Evolutionary conservation across 1,139 yeast species (phyloP).

Genomic region (Saccharomyces hybrid): DNA sequence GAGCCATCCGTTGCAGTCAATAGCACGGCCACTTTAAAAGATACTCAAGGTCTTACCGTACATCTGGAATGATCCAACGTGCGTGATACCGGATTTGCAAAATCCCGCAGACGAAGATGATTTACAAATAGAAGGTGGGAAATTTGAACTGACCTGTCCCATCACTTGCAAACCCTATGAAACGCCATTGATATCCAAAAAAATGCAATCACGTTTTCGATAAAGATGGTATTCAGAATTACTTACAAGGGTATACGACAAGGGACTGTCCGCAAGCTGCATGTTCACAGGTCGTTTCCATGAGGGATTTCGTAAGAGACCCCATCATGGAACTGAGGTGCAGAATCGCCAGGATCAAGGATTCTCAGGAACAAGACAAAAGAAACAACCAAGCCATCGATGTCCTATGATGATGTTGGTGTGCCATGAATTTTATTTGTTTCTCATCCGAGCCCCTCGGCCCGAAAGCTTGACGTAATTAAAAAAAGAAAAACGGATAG

Average conservation of each 20-base stretch:
- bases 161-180: slow-evolving; percentile 45
- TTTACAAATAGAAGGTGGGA: slow-evolving; percentile 59
- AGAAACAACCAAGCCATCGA: slow-evolving; percentile 3
- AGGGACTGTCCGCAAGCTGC: slow-evolving; percentile 31
- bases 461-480: not conserved
- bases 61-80: slow-evolving; percentile 25
- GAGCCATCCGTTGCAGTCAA: not conserved
- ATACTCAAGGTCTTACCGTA: slow-evolving; percentile 20
- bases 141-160: slow-evolving; percentile 57
- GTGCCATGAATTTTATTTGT: not conserved
- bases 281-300: slow-evolving; percentile 21
- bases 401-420: not conserved
- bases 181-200: slow-evolving; percentile 48
- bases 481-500: not conserved
- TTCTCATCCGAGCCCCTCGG: not conserved
- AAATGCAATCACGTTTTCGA: slow-evolving; percentile 60
- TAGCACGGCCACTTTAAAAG: slow-evolving; percentile 6
- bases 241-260: slow-evolving; percentile 13
- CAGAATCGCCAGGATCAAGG: slow-evolving; percentile 11
- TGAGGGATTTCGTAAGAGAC: slow-evolving; percentile 24
- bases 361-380: slow-evolving; percentile 2
- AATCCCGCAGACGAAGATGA: slow-evolving; percentile 44
- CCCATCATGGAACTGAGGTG: slow-evolving; percentile 28
- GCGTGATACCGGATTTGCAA: slow-evolving; percentile 19
- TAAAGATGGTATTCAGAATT: slow-evolving; percentile 35